Conservation (phyloP, 768 basidiomycete genomes). For the Naematelia aurantialba region DNA sequence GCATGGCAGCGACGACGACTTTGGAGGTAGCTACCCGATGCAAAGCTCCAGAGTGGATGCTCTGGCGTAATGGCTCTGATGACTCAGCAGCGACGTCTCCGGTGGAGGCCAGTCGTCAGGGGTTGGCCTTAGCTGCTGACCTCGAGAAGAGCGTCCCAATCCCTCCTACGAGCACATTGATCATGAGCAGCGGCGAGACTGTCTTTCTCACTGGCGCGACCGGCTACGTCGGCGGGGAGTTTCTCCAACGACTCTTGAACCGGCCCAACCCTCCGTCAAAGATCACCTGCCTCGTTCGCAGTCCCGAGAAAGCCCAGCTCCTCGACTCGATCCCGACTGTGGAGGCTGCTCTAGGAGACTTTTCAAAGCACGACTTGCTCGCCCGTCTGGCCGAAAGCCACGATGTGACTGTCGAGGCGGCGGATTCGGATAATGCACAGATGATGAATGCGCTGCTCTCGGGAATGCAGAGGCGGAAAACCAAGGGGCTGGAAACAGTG, state of each 20-base stretch:
- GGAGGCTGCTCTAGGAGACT: slow-evolving; percentile 13
- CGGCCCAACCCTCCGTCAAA: slow-evolving; percentile 6
- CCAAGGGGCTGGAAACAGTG: slow-evolving; percentile 16
- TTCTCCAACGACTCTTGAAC: slow-evolving; percentile 12
- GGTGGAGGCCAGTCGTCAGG: too few species aligned
- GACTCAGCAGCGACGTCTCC: too few species aligned
- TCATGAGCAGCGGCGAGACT: not conserved
- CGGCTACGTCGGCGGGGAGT: slow-evolving; percentile 28
- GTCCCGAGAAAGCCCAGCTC: slow-evolving; percentile 11
- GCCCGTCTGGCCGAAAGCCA: slow-evolving; percentile 16
- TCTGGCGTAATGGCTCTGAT: too few species aligned
- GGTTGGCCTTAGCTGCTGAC: too few species aligned
- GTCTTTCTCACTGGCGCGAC: slow-evolving; percentile 25
- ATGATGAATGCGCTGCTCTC: slow-evolving; percentile 22
- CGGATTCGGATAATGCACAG: slow-evolving; percentile 26
- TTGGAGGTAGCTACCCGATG: too few species aligned
- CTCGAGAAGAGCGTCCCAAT: too few species aligned
- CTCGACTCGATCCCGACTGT: slow-evolving; percentile 14
- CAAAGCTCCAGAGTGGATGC: too few species aligned
- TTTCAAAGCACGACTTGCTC: slow-evolving; percentile 19
- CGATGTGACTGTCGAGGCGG: slow-evolving; percentile 23
- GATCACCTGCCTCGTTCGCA: slow-evolving; percentile 20
- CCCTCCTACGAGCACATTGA: too few species aligned
- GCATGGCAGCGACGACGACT: too few species aligned
- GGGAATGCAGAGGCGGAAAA: slow-evolving; percentile 23